Evolutionary conservation across 2,329 filamentous ascomycete genomes (phyloP), one percentile per base, ranked within the genome.

Genomic region (Tolypocladium guangdongense): DNA sequence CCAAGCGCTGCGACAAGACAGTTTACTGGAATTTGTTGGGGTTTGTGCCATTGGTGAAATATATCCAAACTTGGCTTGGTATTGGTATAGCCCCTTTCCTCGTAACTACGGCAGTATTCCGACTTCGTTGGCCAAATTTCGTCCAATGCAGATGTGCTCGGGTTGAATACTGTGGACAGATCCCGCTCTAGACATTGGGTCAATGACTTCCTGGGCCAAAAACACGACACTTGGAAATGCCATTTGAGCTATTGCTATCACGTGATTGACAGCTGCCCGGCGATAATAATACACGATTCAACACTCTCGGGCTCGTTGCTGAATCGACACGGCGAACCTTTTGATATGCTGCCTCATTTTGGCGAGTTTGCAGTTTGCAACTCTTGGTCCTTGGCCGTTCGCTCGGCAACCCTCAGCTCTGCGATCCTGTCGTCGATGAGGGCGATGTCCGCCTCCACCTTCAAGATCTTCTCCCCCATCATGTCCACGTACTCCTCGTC

Each of bases 371-470:
- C 27, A 20, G 27, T 16, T 4, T 45, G 41, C 24, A 18, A 7
- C 24, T n/a, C 41, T 27, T 11, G 24, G 8, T 16, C 43, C 18
- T n/a, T 12, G 20, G 12, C 43, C 16, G 43, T 24, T 35, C 35
- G 32, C 30, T 45, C 52, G 3, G 36, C 36, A 4, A 55, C 54
- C 52, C 60, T 57, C 22, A 75, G 51, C 46, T 69, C 66, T 1
- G 64, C 78, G 59, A 93, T 88, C 62, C 82, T 83, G 52, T 92
- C 88, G 62, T 93, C 87, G 37, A 92, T 75, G 6, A 93, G 67
- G 0, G 87, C 83, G 66, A 93, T 90, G 56, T 92, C 86, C 1
- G 81, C 86, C 58, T 93, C 85, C 3, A 92, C 71, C 57, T 75
- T 78, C 30, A 92, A 66, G 41, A 90, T 70, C 68, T 85, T 89